phyloP scores from a whole-genome alignment of 1,284 basidiomycete species.

The Tausonia pullulans region DNA sequence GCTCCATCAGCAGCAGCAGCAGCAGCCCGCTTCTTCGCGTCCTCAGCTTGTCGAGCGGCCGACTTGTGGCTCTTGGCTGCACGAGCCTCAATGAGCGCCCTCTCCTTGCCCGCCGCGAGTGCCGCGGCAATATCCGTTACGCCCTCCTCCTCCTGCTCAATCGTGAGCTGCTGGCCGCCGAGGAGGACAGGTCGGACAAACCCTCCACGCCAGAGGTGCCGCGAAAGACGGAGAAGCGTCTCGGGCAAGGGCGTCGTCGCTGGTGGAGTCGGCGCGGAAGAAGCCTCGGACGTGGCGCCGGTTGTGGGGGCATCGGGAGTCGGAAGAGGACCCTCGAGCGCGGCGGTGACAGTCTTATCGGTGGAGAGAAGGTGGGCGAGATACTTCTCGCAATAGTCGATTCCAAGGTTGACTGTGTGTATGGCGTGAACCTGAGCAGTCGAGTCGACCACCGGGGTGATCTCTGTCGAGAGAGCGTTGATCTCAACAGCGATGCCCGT shows the following conservation, averaged over 20 bases:
- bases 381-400: constrained; percentile 60
- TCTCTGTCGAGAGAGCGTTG: constrained; percentile 59
- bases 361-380: constrained; percentile 59
- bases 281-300: constrained; percentile 31
- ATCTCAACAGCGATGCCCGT: constrained; percentile 72
- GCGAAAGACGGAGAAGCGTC: constrained; percentile 11
- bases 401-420: constrained; percentile 53
- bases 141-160: constrained; percentile 22
- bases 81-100: constrained; percentile 65
- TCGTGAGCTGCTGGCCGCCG: constrained; percentile 11
- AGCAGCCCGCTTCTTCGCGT: constrained; percentile 37
- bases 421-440: constrained; percentile 51
- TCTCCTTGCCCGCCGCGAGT: constrained; percentile 65
- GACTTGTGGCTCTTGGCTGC: constrained; percentile 25
- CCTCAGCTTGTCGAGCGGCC: constrained; percentile 28
- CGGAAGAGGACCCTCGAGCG: constrained; percentile 42
- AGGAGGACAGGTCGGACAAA: constrained; percentile 12
- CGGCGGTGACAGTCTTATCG: constrained; percentile 47
- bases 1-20: constrained; percentile 49
- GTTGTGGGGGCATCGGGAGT: constrained; percentile 27
- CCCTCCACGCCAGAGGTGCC: constrained; percentile 4
- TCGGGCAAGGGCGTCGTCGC: constrained; percentile 27
- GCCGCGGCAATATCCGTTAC: constrained; percentile 63
- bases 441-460: constrained; percentile 68
- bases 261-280: constrained; percentile 15